Evolutionary conservation across 805 yeast species (phyloP).

Genomic region (Barnettozyma vustinii): DNA sequence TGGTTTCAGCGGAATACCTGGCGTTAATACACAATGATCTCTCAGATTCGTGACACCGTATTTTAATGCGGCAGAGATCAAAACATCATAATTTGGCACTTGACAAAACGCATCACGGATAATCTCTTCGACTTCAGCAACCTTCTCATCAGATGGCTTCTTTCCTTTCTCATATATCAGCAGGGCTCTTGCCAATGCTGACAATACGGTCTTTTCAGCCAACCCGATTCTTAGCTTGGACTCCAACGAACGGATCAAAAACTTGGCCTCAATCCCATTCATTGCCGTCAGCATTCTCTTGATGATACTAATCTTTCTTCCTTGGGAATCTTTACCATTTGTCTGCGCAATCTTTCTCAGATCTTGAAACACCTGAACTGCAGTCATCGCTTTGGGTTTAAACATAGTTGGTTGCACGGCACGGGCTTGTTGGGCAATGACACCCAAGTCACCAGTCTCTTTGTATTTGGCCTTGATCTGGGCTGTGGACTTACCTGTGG

Average conservation of each 20-base stretch:
- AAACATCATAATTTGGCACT: constrained; percentile 81
- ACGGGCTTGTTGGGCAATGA: constrained; percentile 80
- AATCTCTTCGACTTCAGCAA: constrained; percentile 66
- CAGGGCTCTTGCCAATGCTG: constrained; percentile 80
- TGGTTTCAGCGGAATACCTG: constrained; percentile 94
- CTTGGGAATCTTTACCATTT: constrained; percentile 79
- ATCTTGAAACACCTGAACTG: constrained; percentile 65
- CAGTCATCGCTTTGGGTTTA: constrained; percentile 77
- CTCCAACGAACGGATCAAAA: constrained; percentile 81
- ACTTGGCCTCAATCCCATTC: constrained; percentile 83
- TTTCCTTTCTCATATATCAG: constrained; percentile 49
- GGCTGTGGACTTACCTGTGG: constrained; percentile 74
- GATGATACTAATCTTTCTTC: constrained; percentile 69
- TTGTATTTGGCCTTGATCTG: constrained; percentile 72
- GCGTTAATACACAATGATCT: constrained; percentile 68
- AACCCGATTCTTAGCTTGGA: constrained; percentile 90
- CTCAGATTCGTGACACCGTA: constrained; percentile 63
- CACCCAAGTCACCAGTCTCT: constrained; percentile 84
- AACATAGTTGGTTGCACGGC: constrained; percentile 89
- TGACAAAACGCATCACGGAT: constrained; percentile 85
- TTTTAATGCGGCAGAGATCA: constrained; percentile 60
- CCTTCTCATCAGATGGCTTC: constrained; percentile 35
- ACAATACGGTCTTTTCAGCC: constrained; percentile 88
- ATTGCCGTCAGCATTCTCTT: constrained; percentile 83
- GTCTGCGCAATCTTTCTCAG: constrained; percentile 72